These are phyloP conservation scores for Alternaria panax DNA, from an alignment of 2,329 filamentous ascomycete species.

Conservation along the genomic window DNA sequence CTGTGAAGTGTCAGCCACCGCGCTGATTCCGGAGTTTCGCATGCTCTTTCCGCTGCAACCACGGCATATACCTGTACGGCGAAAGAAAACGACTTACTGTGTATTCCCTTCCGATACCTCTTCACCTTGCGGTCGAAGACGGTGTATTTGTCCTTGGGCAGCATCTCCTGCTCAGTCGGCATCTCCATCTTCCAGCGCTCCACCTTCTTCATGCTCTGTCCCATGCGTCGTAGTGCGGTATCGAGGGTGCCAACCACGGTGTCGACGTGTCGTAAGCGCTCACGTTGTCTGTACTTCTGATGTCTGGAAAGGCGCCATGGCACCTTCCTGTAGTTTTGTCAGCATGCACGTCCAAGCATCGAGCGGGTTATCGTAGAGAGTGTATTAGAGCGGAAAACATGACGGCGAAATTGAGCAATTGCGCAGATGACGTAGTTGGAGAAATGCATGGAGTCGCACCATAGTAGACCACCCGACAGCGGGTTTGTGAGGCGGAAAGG, in stretches of 20 bases:
- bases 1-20: conserved; percentile 52
- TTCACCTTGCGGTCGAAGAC: conserved; percentile 97
- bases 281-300: conserved; percentile 45
- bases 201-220: conserved; percentile 75
- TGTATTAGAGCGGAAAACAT: neutral
- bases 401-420: neutral
- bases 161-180: conserved; percentile 94
- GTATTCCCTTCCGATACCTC: conserved; percentile 94
- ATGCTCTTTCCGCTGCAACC: neutral
- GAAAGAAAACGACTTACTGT: conserved; percentile 72
- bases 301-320: conserved; percentile 93
- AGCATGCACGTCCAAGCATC: neutral
- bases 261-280: conserved; percentile 72
- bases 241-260: conserved; percentile 84
- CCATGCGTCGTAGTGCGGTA: conserved; percentile 74
- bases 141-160: conserved; percentile 96
- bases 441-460: conserved; percentile 30
- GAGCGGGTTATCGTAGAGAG: conserved; percentile 13
- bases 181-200: conserved; percentile 95
- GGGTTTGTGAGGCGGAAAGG: conserved; percentile 51
- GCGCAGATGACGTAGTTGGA: neutral
- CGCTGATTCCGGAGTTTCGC: neutral
- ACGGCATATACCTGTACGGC: too few relatives aligned
- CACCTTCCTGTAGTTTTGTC: conserved; percentile 73
- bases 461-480: conserved; percentile 50